Conservation (phyloP, 192 early-diverging fungal genomes). For the Rhizophlyctis rosea region DNA sequence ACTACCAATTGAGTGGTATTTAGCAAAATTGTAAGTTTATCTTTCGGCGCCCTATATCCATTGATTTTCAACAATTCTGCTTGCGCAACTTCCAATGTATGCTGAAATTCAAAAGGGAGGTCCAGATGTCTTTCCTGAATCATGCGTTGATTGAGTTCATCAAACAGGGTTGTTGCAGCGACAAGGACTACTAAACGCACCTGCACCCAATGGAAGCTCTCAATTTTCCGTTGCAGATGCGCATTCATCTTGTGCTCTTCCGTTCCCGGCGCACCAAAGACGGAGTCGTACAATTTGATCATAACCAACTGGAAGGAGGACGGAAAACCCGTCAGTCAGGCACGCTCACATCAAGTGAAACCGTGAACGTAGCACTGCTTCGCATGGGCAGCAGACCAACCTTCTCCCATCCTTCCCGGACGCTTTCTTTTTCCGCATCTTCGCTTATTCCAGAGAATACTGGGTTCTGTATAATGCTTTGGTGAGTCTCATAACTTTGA, state of each 20-base stretch:
- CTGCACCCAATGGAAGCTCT: conserved; percentile 43
- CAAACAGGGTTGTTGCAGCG: conserved; percentile 1
- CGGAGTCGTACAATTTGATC: conserved; percentile 43
- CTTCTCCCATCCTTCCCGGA: conserved; percentile 57
- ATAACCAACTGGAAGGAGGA: conserved; percentile 37
- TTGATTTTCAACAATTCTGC: conserved; percentile 45
- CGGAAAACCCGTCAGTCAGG: background rate
- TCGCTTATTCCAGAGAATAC: conserved; percentile 30
- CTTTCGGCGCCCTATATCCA: conserved; percentile 43
- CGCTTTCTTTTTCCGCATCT: conserved; percentile 42
- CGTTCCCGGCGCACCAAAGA: conserved; percentile 41
- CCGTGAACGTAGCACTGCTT: background rate
- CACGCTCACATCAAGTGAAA: no score
- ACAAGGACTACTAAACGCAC: no score
- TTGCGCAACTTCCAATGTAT: conserved; percentile 41
- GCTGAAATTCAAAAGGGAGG: conserved; percentile 40
- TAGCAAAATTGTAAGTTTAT: conserved; percentile 43
- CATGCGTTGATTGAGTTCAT: conserved; percentile 4
- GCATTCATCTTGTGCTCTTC: conserved; percentile 42
- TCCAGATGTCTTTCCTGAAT: conserved; percentile 49
- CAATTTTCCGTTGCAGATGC: conserved; percentile 38
- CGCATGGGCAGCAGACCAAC: no score
- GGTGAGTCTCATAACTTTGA: conserved; percentile 6
- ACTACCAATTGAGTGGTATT: conserved; percentile 41
- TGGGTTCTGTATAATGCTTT: conserved; percentile 21